Conservation (phyloP, 768 basidiomycete species). For the Boletellus ananiceps region DNA sequence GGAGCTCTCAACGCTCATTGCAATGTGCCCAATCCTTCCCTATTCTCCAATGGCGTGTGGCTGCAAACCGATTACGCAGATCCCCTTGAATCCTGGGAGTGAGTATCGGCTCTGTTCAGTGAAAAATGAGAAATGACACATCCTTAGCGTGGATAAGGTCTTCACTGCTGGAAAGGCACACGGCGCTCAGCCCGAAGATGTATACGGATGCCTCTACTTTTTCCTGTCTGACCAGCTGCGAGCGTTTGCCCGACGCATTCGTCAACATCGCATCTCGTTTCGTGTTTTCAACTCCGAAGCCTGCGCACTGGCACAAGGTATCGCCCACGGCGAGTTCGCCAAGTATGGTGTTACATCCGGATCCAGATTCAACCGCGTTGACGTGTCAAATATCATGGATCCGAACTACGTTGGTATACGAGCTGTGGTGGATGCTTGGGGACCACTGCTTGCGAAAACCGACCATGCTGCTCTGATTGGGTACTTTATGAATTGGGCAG, state of each 20-base stretch:
- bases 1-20: slow-evolving; percentile 40
- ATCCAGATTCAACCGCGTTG: slow-evolving; percentile 41
- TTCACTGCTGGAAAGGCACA: slow-evolving; percentile 35
- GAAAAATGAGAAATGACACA: background rate
- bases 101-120: slow-evolving; percentile 10
- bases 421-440: slow-evolving; percentile 34
- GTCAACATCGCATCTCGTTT: slow-evolving; percentile 32
- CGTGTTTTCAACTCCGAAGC: slow-evolving; percentile 36
- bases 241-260: slow-evolving; percentile 34
- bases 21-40: slow-evolving; percentile 39
- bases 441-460: slow-evolving; percentile 32
- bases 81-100: slow-evolving; percentile 51
- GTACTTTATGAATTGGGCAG: slow-evolving; percentile 49
- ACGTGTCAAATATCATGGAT: slow-evolving; percentile 48
- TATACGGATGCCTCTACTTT: slow-evolving; percentile 50
- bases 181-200: slow-evolving; percentile 39
- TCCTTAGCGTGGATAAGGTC: slow-evolving; percentile 37
- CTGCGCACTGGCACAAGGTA: slow-evolving; percentile 36
- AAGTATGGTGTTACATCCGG: slow-evolving; percentile 20
- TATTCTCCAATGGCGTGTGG: slow-evolving; percentile 47
- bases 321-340: slow-evolving; percentile 20
- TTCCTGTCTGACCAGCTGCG: slow-evolving; percentile 38
- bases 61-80: slow-evolving; percentile 37
- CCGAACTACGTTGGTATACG: slow-evolving; percentile 37
- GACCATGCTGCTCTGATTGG: slow-evolving; percentile 34